Percentiles rank a stretch among this genome's conserved stretches.
Conservation (phyloP, 176 grass and related monocot genomes). For the Triticum turgidum region DNA sequence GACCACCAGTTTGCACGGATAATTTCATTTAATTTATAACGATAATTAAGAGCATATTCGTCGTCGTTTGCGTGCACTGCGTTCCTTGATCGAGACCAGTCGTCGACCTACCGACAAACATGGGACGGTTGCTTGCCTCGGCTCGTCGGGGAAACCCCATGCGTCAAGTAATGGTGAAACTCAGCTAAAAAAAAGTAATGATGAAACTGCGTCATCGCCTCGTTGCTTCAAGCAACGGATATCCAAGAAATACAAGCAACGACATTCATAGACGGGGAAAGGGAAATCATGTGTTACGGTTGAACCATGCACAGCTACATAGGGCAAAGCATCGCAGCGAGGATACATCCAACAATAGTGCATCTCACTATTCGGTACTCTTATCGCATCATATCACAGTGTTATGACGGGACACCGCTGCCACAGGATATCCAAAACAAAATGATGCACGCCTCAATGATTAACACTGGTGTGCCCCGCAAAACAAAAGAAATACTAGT, state of each 20-base stretch:
- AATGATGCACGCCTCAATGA: neutral
- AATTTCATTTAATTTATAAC: neutral
- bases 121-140: neutral
- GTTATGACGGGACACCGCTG: neutral
- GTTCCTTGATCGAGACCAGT: neutral
- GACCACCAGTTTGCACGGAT: neutral
- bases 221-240: neutral
- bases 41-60: neutral
- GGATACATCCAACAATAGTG: neutral
- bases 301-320: neutral
- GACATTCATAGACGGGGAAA: neutral
- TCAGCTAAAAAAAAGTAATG: constrained; percentile 13
- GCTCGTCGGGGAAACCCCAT: neutral
- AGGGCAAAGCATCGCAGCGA: neutral
- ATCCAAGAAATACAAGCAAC: neutral
- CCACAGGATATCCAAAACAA: neutral
- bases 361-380: neutral
- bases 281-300: neutral
- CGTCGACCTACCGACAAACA: neutral
- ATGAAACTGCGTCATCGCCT: neutral
- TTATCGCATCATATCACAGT: neutral
- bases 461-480: too few species aligned
- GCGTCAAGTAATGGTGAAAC: constrained; percentile 40
- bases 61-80: neutral
- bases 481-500: too few species aligned